Evolutionary conservation across 2,329 filamentous ascomycete genomes (phyloP).

Genomic region (Capronia epimyces): DNA sequence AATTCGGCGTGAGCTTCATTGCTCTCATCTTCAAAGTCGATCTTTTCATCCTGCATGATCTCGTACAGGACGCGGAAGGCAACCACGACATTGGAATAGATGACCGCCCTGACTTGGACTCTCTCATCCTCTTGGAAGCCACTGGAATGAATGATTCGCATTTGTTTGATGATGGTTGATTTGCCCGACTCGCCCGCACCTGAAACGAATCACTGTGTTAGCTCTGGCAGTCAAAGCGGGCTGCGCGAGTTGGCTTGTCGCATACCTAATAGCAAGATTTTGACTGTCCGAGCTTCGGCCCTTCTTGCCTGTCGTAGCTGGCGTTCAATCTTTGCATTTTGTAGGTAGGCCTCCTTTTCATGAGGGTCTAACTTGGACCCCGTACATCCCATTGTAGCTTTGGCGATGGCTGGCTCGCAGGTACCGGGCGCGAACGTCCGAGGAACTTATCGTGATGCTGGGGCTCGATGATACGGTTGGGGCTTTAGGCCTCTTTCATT

Average conservation of each 20-base stretch:
- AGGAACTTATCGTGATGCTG: neutral
- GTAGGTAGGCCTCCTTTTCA: constrained; percentile 40
- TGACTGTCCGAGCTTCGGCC: constrained; percentile 78
- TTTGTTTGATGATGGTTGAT: constrained; percentile 96
- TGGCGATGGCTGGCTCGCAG: neutral
- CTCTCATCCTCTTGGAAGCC: constrained; percentile 87
- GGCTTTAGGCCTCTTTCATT: constrained; percentile 2
- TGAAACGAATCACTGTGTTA: constrained; percentile 36
- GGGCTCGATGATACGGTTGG: neutral
- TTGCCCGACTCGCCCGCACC: constrained; percentile 94
- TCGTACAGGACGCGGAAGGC: constrained; percentile 86
- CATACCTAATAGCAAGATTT: constrained; percentile 85
- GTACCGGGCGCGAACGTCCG: neutral
- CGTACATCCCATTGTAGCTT: constrained; percentile 41
- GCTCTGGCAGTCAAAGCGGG: neutral
- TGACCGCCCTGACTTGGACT: constrained; percentile 88
- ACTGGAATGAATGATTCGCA: constrained; percentile 94
- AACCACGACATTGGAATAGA: constrained; percentile 90
- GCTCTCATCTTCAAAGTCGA: constrained; percentile 69
- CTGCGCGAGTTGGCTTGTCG: constrained; percentile 18
- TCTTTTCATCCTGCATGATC: constrained; percentile 79
- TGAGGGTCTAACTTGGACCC: constrained; percentile 38
- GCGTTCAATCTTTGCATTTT: constrained; percentile 71
- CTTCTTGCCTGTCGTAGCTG: constrained; percentile 82
- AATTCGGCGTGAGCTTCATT: constrained; percentile 77